phyloP scores from a whole-genome alignment of 2,329 filamentous ascomycete species.

The Phialocephala subalpina region DNA sequence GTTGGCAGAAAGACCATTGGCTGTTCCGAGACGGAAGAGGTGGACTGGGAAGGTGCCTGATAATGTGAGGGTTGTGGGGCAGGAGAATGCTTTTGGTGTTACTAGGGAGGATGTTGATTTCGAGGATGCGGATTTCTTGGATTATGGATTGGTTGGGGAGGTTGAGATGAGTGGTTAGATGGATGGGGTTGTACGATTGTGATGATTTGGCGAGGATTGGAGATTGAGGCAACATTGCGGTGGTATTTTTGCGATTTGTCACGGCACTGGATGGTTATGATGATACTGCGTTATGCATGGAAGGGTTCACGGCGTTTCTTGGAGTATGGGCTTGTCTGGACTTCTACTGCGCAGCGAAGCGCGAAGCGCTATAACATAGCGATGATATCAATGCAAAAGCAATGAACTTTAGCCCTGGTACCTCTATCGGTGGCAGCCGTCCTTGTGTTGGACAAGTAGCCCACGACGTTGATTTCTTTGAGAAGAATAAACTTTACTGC shows the following conservation, averaged over 20 bases:
- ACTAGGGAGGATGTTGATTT: constrained; percentile 56
- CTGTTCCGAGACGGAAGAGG: constrained; percentile 33
- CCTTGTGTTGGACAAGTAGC: neutral
- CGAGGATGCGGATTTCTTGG: constrained; percentile 73
- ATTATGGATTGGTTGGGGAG: constrained; percentile 45
- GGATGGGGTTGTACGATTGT: neutral
- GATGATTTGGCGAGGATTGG: neutral
- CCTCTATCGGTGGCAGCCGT: neutral
- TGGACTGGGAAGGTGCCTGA: constrained; percentile 41
- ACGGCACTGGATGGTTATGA: neutral
- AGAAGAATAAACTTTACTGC: neutral
- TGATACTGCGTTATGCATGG: neutral
- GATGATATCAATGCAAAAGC: neutral
- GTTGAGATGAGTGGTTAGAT: constrained; percentile 43
- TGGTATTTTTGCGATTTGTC: neutral
- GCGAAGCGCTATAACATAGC: neutral
- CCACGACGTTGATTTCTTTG: too few species aligned
- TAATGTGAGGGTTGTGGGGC: constrained; percentile 36
- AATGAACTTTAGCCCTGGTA: neutral
- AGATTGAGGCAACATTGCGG: neutral
- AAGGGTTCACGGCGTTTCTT: neutral
- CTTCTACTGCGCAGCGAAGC: neutral
- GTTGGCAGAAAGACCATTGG: constrained; percentile 31
- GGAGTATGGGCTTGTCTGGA: constrained; percentile 4
- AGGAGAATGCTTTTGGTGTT: constrained; percentile 54